These are phyloP conservation scores for Mycena capillaripes DNA, from an alignment of 768 basidiomycete species.

Conservation along the genomic window DNA sequence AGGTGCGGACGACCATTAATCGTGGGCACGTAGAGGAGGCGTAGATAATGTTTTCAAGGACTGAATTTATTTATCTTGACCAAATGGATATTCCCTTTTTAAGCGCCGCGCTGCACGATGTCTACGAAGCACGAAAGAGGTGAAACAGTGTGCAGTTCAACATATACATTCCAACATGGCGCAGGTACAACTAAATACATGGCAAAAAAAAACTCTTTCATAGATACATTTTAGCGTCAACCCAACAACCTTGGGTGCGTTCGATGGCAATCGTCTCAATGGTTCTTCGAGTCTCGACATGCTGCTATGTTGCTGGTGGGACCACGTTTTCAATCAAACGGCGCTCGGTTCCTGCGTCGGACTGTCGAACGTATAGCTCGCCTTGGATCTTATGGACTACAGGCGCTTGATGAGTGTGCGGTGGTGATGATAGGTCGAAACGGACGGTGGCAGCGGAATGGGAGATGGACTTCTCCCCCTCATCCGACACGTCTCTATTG, in stretches of 20 bases:
- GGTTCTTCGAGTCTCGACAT: background rate
- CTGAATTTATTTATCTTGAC: background rate
- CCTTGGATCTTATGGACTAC: slow-evolving; percentile 36
- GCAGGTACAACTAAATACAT: slow-evolving; percentile 31
- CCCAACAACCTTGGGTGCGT: slow-evolving; percentile 30
- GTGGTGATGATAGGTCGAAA: slow-evolving; percentile 35
- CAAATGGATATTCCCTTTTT: background rate
- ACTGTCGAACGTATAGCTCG: slow-evolving; percentile 24
- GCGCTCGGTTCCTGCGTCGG: slow-evolving; percentile 13
- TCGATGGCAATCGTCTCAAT: background rate
- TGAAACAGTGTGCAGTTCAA: background rate
- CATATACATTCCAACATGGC: slow-evolving; percentile 1
- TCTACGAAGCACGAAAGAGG: background rate
- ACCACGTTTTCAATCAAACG: slow-evolving; percentile 11
- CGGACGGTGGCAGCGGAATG: slow-evolving; percentile 34
- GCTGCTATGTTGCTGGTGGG: background rate
- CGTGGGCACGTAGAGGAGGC: background rate
- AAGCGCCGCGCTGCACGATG: background rate
- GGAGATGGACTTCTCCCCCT: slow-evolving; percentile 39
- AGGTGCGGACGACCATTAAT: slow-evolving; percentile 45
- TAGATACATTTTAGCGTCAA: slow-evolving; percentile 28
- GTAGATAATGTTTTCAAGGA: background rate
- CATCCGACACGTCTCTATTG: slow-evolving; percentile 53
- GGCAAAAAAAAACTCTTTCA: slow-evolving; percentile 19
- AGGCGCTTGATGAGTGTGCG: slow-evolving; percentile 35